These are phyloP conservation scores for Diaporthe destruens DNA, from an alignment of 2,329 filamentous ascomycete species.

Conservation along the genomic window DNA sequence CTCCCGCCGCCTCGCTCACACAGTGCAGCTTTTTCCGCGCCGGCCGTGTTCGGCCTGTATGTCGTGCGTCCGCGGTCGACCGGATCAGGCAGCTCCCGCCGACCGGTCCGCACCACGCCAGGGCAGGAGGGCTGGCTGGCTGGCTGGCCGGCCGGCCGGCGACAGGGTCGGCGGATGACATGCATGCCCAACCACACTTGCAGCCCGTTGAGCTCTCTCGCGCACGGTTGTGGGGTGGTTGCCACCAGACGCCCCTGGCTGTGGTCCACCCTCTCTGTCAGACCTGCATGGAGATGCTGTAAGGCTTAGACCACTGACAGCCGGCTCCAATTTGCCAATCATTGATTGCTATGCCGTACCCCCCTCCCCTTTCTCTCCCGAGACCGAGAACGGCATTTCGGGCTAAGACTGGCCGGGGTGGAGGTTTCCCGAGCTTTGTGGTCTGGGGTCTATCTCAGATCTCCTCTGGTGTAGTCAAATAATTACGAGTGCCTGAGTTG, in stretches of 20 bases:
- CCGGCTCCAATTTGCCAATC: background rate
- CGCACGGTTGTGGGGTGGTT: slow-evolving; percentile 16
- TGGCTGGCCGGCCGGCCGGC: no score
- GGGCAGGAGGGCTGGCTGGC: background rate
- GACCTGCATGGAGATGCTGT: slow-evolving; percentile 15
- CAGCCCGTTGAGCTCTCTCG: background rate
- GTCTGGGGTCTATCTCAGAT: background rate
- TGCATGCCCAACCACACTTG: slow-evolving; percentile 8
- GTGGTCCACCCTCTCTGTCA: slow-evolving; percentile 28
- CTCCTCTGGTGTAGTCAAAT: background rate
- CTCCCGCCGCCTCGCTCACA: slow-evolving; percentile 6
- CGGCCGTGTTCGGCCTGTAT: background rate
- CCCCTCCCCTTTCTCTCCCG: no score
- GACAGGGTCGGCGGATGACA: slow-evolving; percentile 10
- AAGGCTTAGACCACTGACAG: slow-evolving; percentile 19
- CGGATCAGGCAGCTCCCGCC: slow-evolving; percentile 5
- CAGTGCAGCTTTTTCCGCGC: background rate
- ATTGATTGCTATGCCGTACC: background rate
- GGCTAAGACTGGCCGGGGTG: background rate
- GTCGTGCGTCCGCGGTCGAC: slow-evolving; percentile 21
- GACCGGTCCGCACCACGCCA: background rate
- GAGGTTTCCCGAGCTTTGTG: no score
- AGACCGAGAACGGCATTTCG: background rate
- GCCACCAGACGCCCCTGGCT: background rate
- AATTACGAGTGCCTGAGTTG: background rate